These are phyloP conservation scores for Polyporus tsugae DNA, from an alignment of 1,284 basidiomycete species.

Conservation along the genomic window DNA sequence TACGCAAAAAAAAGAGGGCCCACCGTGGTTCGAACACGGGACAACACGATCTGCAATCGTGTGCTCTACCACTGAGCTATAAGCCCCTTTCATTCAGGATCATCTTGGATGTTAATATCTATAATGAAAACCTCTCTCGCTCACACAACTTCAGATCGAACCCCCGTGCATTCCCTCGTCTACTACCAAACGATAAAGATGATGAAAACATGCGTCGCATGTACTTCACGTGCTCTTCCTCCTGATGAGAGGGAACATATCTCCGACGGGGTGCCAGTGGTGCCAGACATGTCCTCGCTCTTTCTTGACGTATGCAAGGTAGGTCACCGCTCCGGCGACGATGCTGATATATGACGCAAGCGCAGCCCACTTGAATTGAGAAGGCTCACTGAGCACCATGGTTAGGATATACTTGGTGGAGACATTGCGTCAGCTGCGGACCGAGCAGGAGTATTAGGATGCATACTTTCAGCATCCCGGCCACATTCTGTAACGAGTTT, in stretches of 20 bases:
- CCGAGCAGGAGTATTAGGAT: background rate
- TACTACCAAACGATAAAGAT: background rate
- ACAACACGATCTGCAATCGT: slow-evolving; percentile 45
- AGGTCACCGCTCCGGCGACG: slow-evolving; percentile 36
- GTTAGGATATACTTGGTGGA: slow-evolving; percentile 38
- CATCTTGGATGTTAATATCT: too few species aligned
- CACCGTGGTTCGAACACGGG: slow-evolving; percentile 44
- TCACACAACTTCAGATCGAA: too few species aligned
- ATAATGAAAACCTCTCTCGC: too few species aligned
- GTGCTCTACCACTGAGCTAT: slow-evolving; percentile 48
- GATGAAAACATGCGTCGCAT: background rate
- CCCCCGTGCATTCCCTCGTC: background rate
- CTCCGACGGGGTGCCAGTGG: slow-evolving; percentile 20
- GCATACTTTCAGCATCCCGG: slow-evolving; percentile 38
- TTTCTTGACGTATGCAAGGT: slow-evolving; percentile 39
- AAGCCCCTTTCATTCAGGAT: slow-evolving; percentile 20
- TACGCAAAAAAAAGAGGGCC: slow-evolving; percentile 33
- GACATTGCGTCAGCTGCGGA: background rate
- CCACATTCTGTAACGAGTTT: slow-evolving; percentile 39
- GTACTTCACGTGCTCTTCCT: slow-evolving; percentile 16
- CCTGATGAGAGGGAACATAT: slow-evolving; percentile 32
- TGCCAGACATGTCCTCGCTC: slow-evolving; percentile 42
- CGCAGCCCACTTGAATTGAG: slow-evolving; percentile 43
- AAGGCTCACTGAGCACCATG: slow-evolving; percentile 39
- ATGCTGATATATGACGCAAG: slow-evolving; percentile 40